phyloP scores from a whole-genome alignment of 2,329 filamentous ascomycete genomes.

The Dothideomycetes sp. region DNA sequence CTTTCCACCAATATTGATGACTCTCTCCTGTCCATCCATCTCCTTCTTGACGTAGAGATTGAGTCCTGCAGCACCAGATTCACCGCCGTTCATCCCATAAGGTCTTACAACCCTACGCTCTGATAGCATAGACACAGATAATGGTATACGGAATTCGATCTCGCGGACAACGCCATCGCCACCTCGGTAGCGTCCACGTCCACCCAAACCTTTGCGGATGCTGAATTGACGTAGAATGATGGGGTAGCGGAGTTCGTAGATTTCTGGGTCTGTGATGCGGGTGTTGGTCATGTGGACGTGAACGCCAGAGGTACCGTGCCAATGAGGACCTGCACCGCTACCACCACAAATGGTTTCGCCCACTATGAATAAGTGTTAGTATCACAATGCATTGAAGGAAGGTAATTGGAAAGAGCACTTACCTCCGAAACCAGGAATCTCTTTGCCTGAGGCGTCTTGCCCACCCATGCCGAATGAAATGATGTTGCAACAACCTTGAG shows the following conservation, averaged over 20 bases:
- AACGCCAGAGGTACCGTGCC: slow-evolving; percentile 26
- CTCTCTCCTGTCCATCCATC: slow-evolving; percentile 17
- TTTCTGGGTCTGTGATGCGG: slow-evolving; percentile 29
- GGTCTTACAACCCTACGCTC: slow-evolving; percentile 26
- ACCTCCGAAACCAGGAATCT: slow-evolving; percentile 24
- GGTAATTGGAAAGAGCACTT: too few species aligned
- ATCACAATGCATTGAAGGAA: too few species aligned
- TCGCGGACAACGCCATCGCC: slow-evolving; percentile 26
- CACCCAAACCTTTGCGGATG: slow-evolving; percentile 25
- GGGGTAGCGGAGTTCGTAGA: slow-evolving; percentile 29
- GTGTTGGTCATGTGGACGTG: slow-evolving; percentile 32
- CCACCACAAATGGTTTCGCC: slow-evolving; percentile 31
- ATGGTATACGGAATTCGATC: slow-evolving; percentile 24
- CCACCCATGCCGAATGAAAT: slow-evolving; percentile 25
- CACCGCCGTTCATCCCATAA: slow-evolving; percentile 27
- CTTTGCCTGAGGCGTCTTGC: slow-evolving; percentile 17
- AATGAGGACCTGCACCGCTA: slow-evolving; percentile 25
- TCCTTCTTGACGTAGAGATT: slow-evolving; percentile 24
- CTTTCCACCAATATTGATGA: slow-evolving; percentile 20
- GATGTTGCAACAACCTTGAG: slow-evolving; percentile 51
- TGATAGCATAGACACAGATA: slow-evolving; percentile 25
- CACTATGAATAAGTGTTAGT: too few species aligned
- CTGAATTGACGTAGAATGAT: slow-evolving; percentile 26
- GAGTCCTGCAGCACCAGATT: slow-evolving; percentile 24
- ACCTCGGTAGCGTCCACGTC: slow-evolving; percentile 22